Base-by-base conservation (phyloP, 768 basidiomycete genomes). In the Amanita rimosa region DNA sequence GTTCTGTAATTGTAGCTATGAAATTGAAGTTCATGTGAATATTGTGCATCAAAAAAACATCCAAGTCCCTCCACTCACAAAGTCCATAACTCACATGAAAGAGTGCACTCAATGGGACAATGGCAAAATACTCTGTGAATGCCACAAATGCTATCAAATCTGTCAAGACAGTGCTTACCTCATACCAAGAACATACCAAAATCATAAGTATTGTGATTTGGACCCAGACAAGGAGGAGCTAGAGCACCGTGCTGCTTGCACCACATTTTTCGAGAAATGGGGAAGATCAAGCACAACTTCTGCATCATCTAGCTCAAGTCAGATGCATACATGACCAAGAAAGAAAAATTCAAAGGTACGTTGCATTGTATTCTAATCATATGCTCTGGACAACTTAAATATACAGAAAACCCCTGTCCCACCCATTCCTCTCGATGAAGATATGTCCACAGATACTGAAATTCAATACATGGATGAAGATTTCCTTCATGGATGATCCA, bases 221-320 rank as follows among this genome's bases (percentile, higher is more conserved):
- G 44, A 46, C 11, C 34, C 44, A 36, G 44, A 45, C 6, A 8
- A 44, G 7, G 44, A 45, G 29, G 44, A 45, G 17, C 19, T 45
- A 45, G n/a, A 35, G 31, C 44, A 7, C 19, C 21, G 11, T 45
- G 44, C 3, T 16, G 44, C 44, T 45, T 11, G 6, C 8, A 21
- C 44, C 6, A 33, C 33, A 9, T 45, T 27, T 8, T 8, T 27
- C 7, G 2, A 27, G 26, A 27, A 1, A 27, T 27, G 7, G 7
- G 26, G 26, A 10, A 1, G 14, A 27, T 6, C 24, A 16, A 43
- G 1, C 42, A 16, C 26, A 3, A 0, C 42, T 13, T 43, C 24
- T 43, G 42, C 42, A 43, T 43, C 42, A 24, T 43, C 42, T 43
- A 43, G 21, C 42, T 43, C 24, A 27, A 22, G 42, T 27, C 21